phyloP scores from a whole-genome alignment of 768 basidiomycete genomes.

The Termitomyces sp. region DNA sequence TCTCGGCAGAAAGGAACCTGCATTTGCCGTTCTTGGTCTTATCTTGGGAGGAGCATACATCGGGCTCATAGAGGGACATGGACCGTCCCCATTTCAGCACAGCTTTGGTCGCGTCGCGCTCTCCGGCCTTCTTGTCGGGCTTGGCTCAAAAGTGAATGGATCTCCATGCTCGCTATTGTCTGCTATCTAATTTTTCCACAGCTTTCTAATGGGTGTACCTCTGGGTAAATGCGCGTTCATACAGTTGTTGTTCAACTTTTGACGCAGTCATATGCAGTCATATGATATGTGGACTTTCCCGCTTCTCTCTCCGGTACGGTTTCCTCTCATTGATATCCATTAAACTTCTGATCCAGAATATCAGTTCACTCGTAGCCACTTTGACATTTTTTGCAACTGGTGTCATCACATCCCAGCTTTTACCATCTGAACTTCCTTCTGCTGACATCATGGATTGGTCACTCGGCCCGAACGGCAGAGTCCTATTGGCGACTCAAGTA shows the following conservation, averaged over 20 bases:
- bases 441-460: conserved; percentile 36
- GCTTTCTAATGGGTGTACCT: conserved; percentile 64
- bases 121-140: conserved; percentile 55
- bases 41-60: conserved; percentile 45
- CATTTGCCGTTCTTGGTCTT: conserved; percentile 42
- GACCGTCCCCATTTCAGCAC: conserved; percentile 24
- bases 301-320: conserved; percentile 50
- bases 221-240: conserved; percentile 38
- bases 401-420: conserved; percentile 38
- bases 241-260: not conserved
- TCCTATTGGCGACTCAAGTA: conserved; percentile 38
- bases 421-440: conserved; percentile 34
- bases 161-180: not conserved
- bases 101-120: conserved; percentile 30
- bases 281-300: conserved; percentile 61
- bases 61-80: conserved; percentile 36
- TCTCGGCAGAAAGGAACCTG: conserved; percentile 40
- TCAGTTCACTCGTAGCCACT: conserved; percentile 54
- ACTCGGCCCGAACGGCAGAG: conserved; percentile 30
- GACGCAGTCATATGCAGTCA: conserved; percentile 36
- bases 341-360: conserved; percentile 8
- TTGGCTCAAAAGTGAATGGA: conserved; percentile 53
- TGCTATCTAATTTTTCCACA: conserved; percentile 20
- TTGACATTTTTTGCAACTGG: conserved; percentile 50
- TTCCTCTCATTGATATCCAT: not conserved